Conservation (phyloP, 129 eudicot species). For the Rutidosis leptorrhynchoides region DNA sequence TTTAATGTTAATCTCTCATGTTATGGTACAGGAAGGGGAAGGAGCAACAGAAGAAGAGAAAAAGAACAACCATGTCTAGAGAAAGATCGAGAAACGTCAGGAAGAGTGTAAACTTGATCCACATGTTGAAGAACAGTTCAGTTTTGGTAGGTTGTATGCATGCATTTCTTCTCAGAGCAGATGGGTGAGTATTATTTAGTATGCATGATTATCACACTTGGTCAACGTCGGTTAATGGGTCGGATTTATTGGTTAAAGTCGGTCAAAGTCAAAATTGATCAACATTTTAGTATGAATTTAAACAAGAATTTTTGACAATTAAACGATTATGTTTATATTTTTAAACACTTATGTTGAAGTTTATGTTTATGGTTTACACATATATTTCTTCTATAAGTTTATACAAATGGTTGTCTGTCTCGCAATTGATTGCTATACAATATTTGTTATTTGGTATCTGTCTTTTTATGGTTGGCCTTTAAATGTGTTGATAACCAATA, state of each 20-base stretch:
- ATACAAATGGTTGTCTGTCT: not conserved
- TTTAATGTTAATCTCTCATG: not conserved
- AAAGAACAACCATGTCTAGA: slow-evolving; percentile 28
- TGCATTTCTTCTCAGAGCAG: slow-evolving; percentile 30
- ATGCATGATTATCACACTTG: not conserved
- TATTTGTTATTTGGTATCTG: not conserved
- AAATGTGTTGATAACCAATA: not conserved
- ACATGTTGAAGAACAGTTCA: slow-evolving; percentile 30
- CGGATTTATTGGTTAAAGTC: too few species aligned
- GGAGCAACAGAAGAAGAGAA: slow-evolving; percentile 20
- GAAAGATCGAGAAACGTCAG: slow-evolving; percentile 28
- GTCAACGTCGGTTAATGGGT: too few species aligned
- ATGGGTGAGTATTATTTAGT: slow-evolving; percentile 10
- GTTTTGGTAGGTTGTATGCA: slow-evolving; percentile 24
- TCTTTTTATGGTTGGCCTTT: not conserved
- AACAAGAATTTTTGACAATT: too few species aligned
- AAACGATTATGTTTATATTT: too few species aligned
- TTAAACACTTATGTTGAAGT: not conserved
- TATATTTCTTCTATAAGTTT: not conserved
- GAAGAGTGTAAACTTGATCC: slow-evolving; percentile 30
- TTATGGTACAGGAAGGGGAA: slow-evolving; percentile 27
- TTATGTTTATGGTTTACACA: not conserved
- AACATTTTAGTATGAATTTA: slow-evolving; percentile 4
- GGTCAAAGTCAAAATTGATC: too few species aligned
- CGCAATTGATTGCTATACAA: not conserved